These are phyloP conservation scores for Penicillium macrosclerotiorum DNA, from an alignment of 495 filamentous ascomycete species.

Conservation along the genomic window DNA sequence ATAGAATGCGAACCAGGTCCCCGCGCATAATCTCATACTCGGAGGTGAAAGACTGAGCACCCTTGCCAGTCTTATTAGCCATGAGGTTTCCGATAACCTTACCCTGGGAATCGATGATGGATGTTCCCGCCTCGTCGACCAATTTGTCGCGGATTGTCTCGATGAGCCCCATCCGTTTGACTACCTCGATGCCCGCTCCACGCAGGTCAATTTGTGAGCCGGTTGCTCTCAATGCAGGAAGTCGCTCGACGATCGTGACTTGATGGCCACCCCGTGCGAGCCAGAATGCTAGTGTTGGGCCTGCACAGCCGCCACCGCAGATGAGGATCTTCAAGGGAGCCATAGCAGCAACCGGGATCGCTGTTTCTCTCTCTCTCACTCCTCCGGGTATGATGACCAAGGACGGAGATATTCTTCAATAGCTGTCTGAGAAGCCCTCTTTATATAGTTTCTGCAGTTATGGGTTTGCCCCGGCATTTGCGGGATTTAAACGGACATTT, in stretches of 20 bases:
- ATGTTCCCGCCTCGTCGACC: slow-evolving; percentile 35
- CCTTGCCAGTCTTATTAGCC: slow-evolving; percentile 34
- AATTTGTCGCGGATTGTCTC: slow-evolving; percentile 26
- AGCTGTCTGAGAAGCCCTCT: too few species aligned
- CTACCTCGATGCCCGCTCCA: slow-evolving; percentile 33
- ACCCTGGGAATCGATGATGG: slow-evolving; percentile 31
- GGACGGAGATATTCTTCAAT: not conserved
- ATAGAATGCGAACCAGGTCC: slow-evolving; percentile 37
- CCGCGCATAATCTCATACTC: slow-evolving; percentile 50
- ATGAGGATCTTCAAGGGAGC: slow-evolving; percentile 28
- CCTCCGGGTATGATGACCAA: not conserved
- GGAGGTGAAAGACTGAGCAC: slow-evolving; percentile 32
- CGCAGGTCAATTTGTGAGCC: slow-evolving; percentile 45
- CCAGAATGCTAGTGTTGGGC: slow-evolving; percentile 46
- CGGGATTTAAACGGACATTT: not conserved
- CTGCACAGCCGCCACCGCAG: slow-evolving; percentile 23
- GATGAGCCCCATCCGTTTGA: slow-evolving; percentile 41
- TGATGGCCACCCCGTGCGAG: slow-evolving; percentile 30
- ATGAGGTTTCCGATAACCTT: slow-evolving; percentile 22
- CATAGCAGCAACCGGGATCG: slow-evolving; percentile 1
- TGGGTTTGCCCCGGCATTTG: not conserved
- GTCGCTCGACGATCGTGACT: slow-evolving; percentile 44
- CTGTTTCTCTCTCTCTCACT: not conserved
- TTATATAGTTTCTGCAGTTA: too few species aligned
- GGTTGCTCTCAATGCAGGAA: slow-evolving; percentile 25